Base-by-base conservation (phyloP, 2,329 filamentous ascomycete species). In the Metarhizium robertsii region DNA sequence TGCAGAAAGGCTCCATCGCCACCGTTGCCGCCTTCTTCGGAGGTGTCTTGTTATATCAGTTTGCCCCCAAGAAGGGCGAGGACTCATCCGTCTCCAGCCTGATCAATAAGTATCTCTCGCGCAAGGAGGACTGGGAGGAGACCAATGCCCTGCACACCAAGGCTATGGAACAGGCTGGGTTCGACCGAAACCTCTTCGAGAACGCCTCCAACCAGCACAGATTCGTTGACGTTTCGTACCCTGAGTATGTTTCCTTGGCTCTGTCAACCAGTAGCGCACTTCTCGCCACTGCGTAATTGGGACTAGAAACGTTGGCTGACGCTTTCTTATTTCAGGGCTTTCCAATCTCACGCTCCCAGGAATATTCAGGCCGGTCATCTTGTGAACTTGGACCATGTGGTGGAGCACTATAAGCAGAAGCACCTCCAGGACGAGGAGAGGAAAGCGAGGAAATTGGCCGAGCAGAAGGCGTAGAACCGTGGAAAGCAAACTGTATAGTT, bases 301-400 rank as follows among this genome's bases (percentile, higher is more conserved):
- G 16, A 43, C 25, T 25, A 25, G 25, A 45, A 18, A n/a, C 11
- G 8, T 18, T n/a, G 47, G 49, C 13, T 20, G 51, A 54, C 14
- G 14, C 11, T 32, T 7, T 18, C 4, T 38, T 8, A 45, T 50
- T 57, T 20, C 56, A 83, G 80, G 66, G 69, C 76, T 25, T 67
- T 84, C 54, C 68, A 75, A 61, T 71, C 73, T n/a, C 75, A 79
- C 58, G 75, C 76, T 20, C 71, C 73, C 20, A 73, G 73, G 65
- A 81, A 79, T 67, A 72, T 83, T 18, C 77, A 77, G 30, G 80
- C 81, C 32, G 81, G 81, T 45, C 77, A 80, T 62, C 70, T 74
- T 59, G 66, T 72, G 60, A 80, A 80, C 67, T 67, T 84, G 50
- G 79, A 81, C 66, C 71, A 79, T 61, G 73, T 83, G 32, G 74